Conservation (phyloP, 2,329 filamentous ascomycete genomes). For the Didymella segeticola region DNA sequence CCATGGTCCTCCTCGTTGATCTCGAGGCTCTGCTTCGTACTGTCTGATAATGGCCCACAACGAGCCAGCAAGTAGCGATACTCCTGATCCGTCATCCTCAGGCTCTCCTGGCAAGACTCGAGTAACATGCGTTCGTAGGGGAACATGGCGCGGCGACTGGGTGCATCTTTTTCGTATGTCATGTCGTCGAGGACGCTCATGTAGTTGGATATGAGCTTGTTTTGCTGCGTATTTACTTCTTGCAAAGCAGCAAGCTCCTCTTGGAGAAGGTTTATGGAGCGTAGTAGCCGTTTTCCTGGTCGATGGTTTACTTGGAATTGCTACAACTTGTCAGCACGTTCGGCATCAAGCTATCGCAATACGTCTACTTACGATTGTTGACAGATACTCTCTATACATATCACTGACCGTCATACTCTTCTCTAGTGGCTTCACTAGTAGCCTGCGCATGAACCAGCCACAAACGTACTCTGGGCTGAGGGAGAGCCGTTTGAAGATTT, state of each 20-base stretch:
- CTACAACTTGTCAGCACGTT: constrained; percentile 23
- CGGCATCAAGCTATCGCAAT: background rate
- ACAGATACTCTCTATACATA: constrained; percentile 42
- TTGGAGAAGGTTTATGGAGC: constrained; percentile 42
- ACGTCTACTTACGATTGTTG: constrained; percentile 32
- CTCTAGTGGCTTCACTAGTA: constrained; percentile 40
- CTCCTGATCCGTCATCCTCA: constrained; percentile 31
- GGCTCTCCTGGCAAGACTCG: constrained; percentile 28
- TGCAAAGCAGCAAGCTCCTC: constrained; percentile 38
- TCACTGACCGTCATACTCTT: constrained; percentile 35
- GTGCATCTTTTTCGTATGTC: constrained; percentile 30
- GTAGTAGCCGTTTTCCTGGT: constrained; percentile 42
- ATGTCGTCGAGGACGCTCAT: constrained; percentile 32
- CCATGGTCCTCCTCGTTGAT: constrained; percentile 50
- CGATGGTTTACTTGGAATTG: constrained; percentile 47
- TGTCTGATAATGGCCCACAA: constrained; percentile 40
- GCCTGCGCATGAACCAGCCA: constrained; percentile 39
- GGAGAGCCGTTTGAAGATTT: constrained; percentile 27
- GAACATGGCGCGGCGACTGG: constrained; percentile 29
- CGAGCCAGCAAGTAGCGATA: constrained; percentile 32
- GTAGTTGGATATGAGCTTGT: constrained; percentile 35
- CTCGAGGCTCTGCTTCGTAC: constrained; percentile 43
- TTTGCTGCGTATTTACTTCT: constrained; percentile 37
- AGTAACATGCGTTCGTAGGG: constrained; percentile 34
- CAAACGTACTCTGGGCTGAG: constrained; percentile 39